Conservation (phyloP, 1,284 basidiomycete genomes). For the Microbotryomycetes sp. region DNA sequence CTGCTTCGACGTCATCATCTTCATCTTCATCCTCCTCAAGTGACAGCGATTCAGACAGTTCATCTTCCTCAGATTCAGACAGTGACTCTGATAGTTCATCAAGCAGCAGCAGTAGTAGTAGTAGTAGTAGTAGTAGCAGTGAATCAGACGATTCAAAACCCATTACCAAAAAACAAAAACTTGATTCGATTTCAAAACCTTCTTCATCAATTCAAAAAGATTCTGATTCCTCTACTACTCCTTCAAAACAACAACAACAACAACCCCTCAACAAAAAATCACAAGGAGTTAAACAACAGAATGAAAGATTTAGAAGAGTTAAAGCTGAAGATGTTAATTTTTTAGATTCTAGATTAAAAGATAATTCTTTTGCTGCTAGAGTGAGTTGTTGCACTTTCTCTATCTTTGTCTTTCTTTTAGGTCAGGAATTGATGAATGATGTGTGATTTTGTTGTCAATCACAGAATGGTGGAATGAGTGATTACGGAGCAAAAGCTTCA, state of each 20-base stretch:
- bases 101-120: too few relatives aligned
- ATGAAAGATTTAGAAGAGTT: conserved; percentile 64
- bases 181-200: too few relatives aligned
- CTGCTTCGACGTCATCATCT: conserved; percentile 15
- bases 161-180: conserved; percentile 24
- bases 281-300: conserved; percentile 28
- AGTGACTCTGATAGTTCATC: too few relatives aligned
- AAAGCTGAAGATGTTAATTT: conserved; percentile 59
- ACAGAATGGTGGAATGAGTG: conserved; percentile 59
- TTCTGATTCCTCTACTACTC: conserved; percentile 18
- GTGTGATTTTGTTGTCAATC: neutral
- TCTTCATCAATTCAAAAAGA: conserved; percentile 8
- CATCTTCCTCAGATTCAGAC: too few relatives aligned
- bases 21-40: conserved; percentile 13
- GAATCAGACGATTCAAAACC: too few relatives aligned
- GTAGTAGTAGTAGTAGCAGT: too few relatives aligned
- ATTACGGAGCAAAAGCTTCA: conserved; percentile 82
- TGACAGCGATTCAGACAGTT: neutral
- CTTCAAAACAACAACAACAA: neutral
- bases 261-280: too few relatives aligned
- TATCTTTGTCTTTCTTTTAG: too few relatives aligned
- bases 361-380: conserved; percentile 79
- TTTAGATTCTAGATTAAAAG: conserved; percentile 56
- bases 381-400: conserved; percentile 48
- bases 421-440: neutral